A percentile compares a stretch with the other conserved stretches of the same genome.
Evolutionary conservation across 2,329 filamentous ascomycete species (phyloP).

Genomic region (Fusarium fracticaudum): DNA sequence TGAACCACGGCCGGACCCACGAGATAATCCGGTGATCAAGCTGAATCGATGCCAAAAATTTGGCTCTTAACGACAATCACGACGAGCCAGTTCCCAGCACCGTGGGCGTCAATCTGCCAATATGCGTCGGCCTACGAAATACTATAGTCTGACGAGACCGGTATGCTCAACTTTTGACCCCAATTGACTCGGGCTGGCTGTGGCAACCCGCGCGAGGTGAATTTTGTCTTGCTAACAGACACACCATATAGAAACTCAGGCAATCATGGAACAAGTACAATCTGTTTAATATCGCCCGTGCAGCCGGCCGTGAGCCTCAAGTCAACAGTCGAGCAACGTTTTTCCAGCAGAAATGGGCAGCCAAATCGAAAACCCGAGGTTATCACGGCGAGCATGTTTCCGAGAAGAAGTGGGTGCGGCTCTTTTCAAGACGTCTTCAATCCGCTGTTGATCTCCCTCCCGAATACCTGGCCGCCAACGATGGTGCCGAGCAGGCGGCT

Average conservation of each 20-base stretch:
- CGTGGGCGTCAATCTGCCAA: slow-evolving; percentile 48
- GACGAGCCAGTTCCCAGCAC: slow-evolving; percentile 39
- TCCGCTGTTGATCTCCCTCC: slow-evolving; percentile 89
- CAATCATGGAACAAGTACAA: slow-evolving; percentile 99
- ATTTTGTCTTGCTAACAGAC: slow-evolving; percentile 29
- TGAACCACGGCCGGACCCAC: slow-evolving; percentile 28
- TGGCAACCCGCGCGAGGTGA: slow-evolving; percentile 1
- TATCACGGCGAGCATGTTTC: slow-evolving; percentile 97
- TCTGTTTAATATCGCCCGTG: slow-evolving; percentile 80
- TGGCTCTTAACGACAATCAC: slow-evolving; percentile 40
- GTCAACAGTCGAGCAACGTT: slow-evolving; percentile 68
- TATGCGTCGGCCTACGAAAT: slow-evolving; percentile 67
- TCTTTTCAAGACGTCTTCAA: slow-evolving; percentile 84
- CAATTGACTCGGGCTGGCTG: background rate
- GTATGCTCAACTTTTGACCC: slow-evolving; percentile 56
- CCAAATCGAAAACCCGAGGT: slow-evolving; percentile 82
- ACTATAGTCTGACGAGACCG: slow-evolving; percentile 72
- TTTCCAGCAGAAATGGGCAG: slow-evolving; percentile 98
- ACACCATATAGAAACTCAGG: slow-evolving; percentile 77
- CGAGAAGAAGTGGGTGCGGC: slow-evolving; percentile 92
- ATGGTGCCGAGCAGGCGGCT: slow-evolving; percentile 84
- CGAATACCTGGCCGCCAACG: slow-evolving; percentile 77
- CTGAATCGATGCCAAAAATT: slow-evolving; percentile 45
- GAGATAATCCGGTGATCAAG: slow-evolving; percentile 45
- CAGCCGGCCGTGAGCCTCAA: slow-evolving; percentile 45